These are phyloP conservation scores for Evansstolkia leycettana DNA, from an alignment of 495 filamentous ascomycete genomes.

Conservation along the genomic window DNA sequence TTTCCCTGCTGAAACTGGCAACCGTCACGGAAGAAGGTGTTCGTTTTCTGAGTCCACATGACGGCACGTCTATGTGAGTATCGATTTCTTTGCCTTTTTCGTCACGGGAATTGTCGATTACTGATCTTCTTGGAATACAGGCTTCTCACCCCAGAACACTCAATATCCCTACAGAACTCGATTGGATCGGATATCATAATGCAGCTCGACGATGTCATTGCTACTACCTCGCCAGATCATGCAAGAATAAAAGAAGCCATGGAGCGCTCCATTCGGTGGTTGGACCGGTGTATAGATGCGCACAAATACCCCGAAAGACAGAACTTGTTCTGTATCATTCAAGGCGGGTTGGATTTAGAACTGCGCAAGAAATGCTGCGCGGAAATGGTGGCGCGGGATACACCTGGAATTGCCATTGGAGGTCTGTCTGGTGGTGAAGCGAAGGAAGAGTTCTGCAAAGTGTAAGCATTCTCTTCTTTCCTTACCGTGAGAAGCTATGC, in stretches of 20 bases:
- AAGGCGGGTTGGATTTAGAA: constrained; percentile 87
- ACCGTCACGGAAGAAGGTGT: constrained; percentile 94
- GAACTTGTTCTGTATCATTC: constrained; percentile 98
- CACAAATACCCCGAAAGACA: constrained; percentile 74
- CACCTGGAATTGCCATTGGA: constrained; percentile 93
- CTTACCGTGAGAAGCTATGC: no score
- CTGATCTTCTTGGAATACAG: constrained; percentile 16
- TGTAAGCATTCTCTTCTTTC: constrained; percentile 22
- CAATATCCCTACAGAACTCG: constrained; percentile 88
- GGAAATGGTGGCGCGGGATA: constrained; percentile 85
- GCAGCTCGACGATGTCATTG: constrained; percentile 97
- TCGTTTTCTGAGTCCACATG: constrained; percentile 85
- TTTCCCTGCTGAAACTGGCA: constrained; percentile 86
- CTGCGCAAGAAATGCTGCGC: constrained; percentile 72
- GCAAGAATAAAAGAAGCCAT: constrained; percentile 86
- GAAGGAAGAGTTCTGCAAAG: constrained; percentile 50
- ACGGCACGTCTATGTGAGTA: constrained; percentile 77
- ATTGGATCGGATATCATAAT: constrained; percentile 99
- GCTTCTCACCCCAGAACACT: constrained; percentile 93
- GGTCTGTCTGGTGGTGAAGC: constrained; percentile 81
- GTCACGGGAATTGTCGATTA: neutral
- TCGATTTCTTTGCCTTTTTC: neutral
- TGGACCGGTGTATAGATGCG: constrained; percentile 89
- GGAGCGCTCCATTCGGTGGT: constrained; percentile 94
- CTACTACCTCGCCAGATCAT: constrained; percentile 82